These are phyloP conservation scores for Dentipellis fragilis DNA, from an alignment of 768 basidiomycete genomes.

Conservation along the genomic window DNA sequence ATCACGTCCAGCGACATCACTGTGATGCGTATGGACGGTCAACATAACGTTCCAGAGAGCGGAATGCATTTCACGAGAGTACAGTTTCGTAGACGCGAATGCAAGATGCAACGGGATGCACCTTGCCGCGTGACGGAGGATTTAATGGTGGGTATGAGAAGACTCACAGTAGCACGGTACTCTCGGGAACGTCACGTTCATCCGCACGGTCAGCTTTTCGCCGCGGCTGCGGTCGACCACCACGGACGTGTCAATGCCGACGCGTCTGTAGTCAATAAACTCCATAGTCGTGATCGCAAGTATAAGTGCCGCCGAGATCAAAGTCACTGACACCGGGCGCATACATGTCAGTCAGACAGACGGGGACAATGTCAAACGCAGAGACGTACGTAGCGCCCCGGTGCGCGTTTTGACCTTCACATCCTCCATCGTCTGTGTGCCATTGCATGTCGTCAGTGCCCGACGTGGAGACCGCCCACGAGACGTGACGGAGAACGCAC, in stretches of 20 bases:
- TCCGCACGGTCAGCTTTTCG: conserved; percentile 82
- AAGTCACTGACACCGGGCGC: conserved; percentile 53
- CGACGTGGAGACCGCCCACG: background rate
- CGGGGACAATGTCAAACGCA: background rate
- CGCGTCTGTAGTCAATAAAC: conserved; percentile 87
- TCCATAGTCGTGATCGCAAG: conserved; percentile 86
- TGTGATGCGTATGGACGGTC: conserved; percentile 21
- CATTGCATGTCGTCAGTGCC: background rate
- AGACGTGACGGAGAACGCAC: conserved; percentile 30
- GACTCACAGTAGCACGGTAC: conserved; percentile 94
- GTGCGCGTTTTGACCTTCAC: conserved; percentile 98
- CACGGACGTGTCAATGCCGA: conserved; percentile 83
- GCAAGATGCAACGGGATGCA: background rate
- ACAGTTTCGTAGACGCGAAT: background rate
- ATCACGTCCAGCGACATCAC: conserved; percentile 94
- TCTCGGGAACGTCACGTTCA: conserved; percentile 92
- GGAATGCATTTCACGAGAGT: background rate
- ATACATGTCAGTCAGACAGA: background rate
- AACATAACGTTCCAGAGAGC: background rate
- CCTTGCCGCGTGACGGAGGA: too few relatives aligned
- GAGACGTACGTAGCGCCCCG: conserved; percentile 71
- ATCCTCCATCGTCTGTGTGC: conserved; percentile 86
- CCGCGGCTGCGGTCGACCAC: conserved; percentile 93
- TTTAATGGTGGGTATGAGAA: background rate
- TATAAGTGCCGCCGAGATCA: conserved; percentile 88